phyloP scores from a whole-genome alignment of 179 eudicot species.

The Corrigiola litoralis region DNA sequence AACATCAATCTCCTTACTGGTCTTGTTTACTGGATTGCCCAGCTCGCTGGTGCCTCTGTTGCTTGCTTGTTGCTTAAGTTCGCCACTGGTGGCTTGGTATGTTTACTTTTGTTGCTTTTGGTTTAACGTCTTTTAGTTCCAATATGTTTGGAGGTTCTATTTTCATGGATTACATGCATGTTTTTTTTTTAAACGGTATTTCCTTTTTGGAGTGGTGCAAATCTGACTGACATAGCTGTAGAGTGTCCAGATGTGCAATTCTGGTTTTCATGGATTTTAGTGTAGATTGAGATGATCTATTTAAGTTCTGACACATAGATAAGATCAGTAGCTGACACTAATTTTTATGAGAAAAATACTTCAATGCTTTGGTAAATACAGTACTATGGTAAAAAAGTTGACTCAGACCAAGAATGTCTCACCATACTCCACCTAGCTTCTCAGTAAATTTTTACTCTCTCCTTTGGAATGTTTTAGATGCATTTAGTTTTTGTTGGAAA shows the following conservation, averaged over 20 bases:
- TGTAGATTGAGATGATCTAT: no score
- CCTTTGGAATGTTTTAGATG: no score
- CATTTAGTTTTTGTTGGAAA: no score
- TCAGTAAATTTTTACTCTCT: no score
- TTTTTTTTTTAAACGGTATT: neutral
- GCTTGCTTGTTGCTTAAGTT: conserved; percentile 36
- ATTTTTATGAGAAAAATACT: no score
- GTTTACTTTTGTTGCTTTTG: neutral
- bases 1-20: conserved; percentile 23
- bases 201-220: neutral
- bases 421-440: no score
- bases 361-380: no score
- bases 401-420: no score
- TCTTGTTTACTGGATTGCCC: conserved; percentile 33
- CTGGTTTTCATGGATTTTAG: no score
- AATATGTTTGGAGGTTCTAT: neutral
- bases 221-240: neutral
- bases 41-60: conserved; percentile 20
- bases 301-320: no score
- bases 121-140: neutral
- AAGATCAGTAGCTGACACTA: no score
- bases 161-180: neutral
- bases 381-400: no score
- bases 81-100: conserved; percentile 32
- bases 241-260: neutral